phyloP scores from a whole-genome alignment of 257 asterid species.

The Linaria vulgaris region DNA sequence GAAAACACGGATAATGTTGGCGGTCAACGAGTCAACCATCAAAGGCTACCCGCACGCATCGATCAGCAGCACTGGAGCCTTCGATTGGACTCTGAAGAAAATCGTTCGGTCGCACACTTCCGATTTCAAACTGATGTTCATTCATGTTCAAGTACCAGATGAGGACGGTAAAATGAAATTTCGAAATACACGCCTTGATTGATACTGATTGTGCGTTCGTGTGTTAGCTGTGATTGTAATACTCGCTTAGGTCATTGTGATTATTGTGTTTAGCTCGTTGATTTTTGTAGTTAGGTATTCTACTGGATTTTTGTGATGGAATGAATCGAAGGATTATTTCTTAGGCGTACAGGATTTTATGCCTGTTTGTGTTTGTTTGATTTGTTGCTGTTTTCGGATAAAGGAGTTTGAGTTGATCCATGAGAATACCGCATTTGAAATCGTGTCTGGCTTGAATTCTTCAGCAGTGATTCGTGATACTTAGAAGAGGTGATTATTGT shows the following conservation, averaged over 20 bases:
- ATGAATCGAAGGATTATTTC: neutral
- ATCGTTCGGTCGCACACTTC: slow-evolving; percentile 64
- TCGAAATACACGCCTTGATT: neutral
- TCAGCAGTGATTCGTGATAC: neutral
- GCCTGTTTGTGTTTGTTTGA: neutral
- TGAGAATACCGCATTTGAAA: too few relatives aligned
- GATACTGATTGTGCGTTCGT: neutral
- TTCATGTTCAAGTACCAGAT: slow-evolving; percentile 84
- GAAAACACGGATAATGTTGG: slow-evolving; percentile 73
- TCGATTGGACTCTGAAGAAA: slow-evolving; percentile 79
- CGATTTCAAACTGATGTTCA: slow-evolving; percentile 62
- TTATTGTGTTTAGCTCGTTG: too few relatives aligned
- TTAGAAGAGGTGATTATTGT: too few relatives aligned
- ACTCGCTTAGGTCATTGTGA: too few relatives aligned
- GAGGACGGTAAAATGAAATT: slow-evolving; percentile 57
- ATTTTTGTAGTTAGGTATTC: neutral
- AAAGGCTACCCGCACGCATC: slow-evolving; percentile 88
- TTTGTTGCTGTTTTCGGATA: neutral
- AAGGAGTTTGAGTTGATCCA: neutral
- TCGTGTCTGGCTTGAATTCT: neutral
- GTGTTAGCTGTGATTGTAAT: neutral
- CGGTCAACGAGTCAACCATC: slow-evolving; percentile 76
- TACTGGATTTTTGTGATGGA: neutral
- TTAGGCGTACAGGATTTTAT: neutral
- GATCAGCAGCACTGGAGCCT: slow-evolving; percentile 79